These are phyloP conservation scores for Neurospora sp. DNA, from an alignment of 495 filamentous ascomycete species.

Conservation along the genomic window DNA sequence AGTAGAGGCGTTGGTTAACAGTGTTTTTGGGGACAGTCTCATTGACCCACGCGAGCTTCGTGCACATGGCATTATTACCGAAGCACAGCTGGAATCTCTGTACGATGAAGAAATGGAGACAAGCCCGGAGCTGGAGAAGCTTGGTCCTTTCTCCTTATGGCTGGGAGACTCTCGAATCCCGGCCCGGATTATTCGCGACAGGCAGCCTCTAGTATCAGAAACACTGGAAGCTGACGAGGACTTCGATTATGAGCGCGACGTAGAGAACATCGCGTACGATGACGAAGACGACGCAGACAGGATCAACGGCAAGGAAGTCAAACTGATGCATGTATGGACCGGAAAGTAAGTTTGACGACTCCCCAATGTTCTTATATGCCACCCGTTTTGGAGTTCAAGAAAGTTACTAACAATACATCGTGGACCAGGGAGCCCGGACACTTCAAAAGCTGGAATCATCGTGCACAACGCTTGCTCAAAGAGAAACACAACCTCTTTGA, in stretches of 20 bases:
- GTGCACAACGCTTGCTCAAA: slow-evolving; percentile 5
- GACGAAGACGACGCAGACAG: slow-evolving; percentile 29
- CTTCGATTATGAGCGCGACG: slow-evolving; percentile 28
- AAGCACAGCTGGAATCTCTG: slow-evolving; percentile 53
- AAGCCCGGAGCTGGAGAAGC: slow-evolving; percentile 17
- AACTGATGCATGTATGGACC: slow-evolving; percentile 27
- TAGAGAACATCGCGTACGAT: slow-evolving; percentile 29
- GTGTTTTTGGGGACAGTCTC: slow-evolving; percentile 42
- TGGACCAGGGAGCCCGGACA: slow-evolving; percentile 4
- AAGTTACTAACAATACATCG: neutral
- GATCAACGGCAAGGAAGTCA: slow-evolving; percentile 23
- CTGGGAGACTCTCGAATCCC: slow-evolving; percentile 40
- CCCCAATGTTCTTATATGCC: neutral
- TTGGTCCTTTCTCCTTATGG: slow-evolving; percentile 51
- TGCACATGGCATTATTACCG: slow-evolving; percentile 47
- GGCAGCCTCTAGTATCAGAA: slow-evolving; percentile 4
- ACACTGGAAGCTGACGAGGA: slow-evolving; percentile 22
- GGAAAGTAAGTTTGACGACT: slow-evolving; percentile 10
- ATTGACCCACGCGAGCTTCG: slow-evolving; percentile 37
- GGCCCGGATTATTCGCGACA: slow-evolving; percentile 8
- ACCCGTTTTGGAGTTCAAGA: neutral
- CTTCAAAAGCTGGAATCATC: slow-evolving; percentile 5
- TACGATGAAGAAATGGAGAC: slow-evolving; percentile 44
- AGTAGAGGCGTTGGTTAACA: slow-evolving; percentile 34
- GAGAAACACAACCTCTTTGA: slow-evolving; percentile 20